phyloP scores from a whole-genome alignment of 441 rosid species.

The Breynia disticha region DNA sequence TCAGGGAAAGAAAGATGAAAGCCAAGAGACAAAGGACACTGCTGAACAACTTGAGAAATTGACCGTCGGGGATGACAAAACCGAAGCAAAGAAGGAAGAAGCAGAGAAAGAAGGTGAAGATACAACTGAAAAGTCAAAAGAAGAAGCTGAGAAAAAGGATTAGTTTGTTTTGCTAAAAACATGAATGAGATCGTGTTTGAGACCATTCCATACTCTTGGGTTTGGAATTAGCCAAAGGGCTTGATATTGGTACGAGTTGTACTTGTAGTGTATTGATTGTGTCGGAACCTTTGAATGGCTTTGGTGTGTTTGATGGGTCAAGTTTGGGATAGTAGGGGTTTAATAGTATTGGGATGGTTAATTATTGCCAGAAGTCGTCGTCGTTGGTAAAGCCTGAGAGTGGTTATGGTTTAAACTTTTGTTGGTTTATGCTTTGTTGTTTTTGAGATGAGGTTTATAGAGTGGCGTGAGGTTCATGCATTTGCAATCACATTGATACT shows the following conservation, averaged over 20 bases:
- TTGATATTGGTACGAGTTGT: constrained; percentile 3
- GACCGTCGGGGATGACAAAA: constrained; percentile 29
- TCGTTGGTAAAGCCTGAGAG: too few relatives aligned
- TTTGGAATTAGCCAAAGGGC: not conserved
- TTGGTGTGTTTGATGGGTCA: not conserved
- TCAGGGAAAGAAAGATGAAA: constrained; percentile 48
- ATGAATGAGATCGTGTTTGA: not conserved
- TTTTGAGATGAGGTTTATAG: too few relatives aligned
- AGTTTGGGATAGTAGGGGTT: too few relatives aligned
- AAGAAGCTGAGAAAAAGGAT: constrained; percentile 7
- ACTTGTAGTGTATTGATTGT: constrained; percentile 1
- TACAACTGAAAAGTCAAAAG: constrained; percentile 10
- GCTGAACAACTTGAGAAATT: constrained; percentile 67
- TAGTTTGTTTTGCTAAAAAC: constrained; percentile 6
- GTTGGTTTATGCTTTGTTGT: too few relatives aligned
- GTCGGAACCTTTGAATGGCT: constrained; percentile 5
- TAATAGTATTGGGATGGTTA: too few relatives aligned
- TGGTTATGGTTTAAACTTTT: too few relatives aligned
- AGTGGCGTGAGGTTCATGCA: too few relatives aligned
- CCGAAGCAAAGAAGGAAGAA: constrained; percentile 44
- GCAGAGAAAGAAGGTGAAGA: constrained; percentile 23
- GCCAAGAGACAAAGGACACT: constrained; percentile 45
- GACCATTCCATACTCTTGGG: not conserved
- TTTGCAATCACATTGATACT: too few relatives aligned
- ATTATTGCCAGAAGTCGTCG: too few relatives aligned